Percentiles rank a stretch among this genome's conserved stretches.
Conservation (phyloP, 23 red algal genomes). For the Gracilariopsis chorda region DNA sequence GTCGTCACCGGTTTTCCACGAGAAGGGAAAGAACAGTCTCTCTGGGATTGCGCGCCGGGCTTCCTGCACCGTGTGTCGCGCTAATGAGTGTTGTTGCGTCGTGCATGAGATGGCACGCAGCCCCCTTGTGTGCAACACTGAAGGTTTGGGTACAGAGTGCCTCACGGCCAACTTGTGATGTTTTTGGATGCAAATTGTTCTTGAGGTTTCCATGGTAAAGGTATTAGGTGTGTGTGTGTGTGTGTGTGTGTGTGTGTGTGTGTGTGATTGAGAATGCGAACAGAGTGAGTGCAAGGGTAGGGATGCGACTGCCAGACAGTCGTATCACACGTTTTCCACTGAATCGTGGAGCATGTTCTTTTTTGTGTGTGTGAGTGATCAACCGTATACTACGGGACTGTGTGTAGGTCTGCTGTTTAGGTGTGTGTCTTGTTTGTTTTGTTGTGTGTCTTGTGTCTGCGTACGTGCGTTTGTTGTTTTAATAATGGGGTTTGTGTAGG, state of each 20-base stretch:
- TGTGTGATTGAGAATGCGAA: conserved; percentile 13
- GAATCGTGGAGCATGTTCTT: neutral
- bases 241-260: conserved; percentile 23
- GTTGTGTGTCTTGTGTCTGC: neutral
- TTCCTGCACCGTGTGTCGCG: no score
- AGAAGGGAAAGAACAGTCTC: no score
- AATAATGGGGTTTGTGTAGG: no score
- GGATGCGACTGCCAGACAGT: neutral
- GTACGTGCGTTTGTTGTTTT: neutral
- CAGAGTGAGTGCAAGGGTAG: neutral
- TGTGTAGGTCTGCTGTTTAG: neutral
- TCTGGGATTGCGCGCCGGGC: neutral
- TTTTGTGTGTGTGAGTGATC: neutral
- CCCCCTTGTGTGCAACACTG: no score
- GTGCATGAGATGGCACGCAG: no score
- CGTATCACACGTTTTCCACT: neutral
- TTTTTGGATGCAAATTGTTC: neutral
- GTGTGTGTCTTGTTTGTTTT: neutral
- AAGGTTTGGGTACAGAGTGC: neutral
- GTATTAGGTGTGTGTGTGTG: conserved; percentile 19
- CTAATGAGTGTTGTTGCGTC: no score
- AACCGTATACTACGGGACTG: neutral
- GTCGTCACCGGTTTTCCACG: no score
- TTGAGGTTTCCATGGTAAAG: conserved; percentile 25
- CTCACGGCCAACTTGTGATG: neutral